Percentiles rank a stretch among this genome's conserved stretches.
Evolutionary conservation across 176 grass and related monocot species (phyloP).

Genomic region (Sorghum bicolor): Sorghum_bicolor_NCBIv3 NC_012875.2:56065501-56066000

Average conservation of each 20-base stretch:
- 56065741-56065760: no score
- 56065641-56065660: constrained; percentile 48
- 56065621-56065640: constrained; percentile 79
- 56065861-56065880: constrained; percentile 60
- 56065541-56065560: constrained; percentile 95
- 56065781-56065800: constrained; percentile 64
- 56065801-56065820: constrained; percentile 75
- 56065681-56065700: constrained; percentile 51
- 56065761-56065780: constrained; percentile 2
- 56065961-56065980: not conserved
- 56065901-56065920: not conserved
- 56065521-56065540: constrained; percentile 81
- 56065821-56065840: constrained; percentile 70
- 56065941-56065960: not conserved
- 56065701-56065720: no score
- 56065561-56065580: constrained; percentile 50
- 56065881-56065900: not conserved
- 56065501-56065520: constrained; percentile 55
- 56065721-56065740: no score
- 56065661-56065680: constrained; percentile 50
- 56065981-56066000: constrained; percentile 60
- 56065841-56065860: constrained; percentile 74
- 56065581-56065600: constrained; percentile 83
- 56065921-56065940: not conserved
- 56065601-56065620: constrained; percentile 82